Conservation (phyloP, 2,329 filamentous ascomycete species). For the Talaromyces islandicus region DNA sequence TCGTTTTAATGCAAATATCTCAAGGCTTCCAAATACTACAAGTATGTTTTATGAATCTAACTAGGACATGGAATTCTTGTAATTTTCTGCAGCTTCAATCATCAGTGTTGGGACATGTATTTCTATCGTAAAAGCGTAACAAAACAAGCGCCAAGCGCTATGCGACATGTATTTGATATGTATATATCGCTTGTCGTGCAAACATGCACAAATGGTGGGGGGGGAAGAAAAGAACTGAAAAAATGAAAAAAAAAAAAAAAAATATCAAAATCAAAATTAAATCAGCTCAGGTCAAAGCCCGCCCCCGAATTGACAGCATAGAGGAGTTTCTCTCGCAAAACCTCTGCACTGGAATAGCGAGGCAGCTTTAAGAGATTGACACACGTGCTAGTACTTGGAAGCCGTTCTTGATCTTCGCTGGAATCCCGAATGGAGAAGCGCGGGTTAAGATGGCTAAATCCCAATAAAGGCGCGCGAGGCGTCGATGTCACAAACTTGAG, state of each 20-base stretch:
- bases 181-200: neutral
- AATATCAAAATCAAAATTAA: neutral
- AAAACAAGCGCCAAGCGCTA: conserved; percentile 23
- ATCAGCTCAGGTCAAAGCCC: conserved; percentile 69
- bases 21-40: too few relatives aligned
- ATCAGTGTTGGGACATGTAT: neutral
- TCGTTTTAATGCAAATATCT: neutral
- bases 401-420: conserved; percentile 65
- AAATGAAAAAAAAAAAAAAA: neutral
- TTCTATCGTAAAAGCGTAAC: neutral
- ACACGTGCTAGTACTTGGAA: conserved; percentile 93
- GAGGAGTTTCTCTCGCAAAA: conserved; percentile 71
- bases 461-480: conserved; percentile 79
- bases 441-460: conserved; percentile 80
- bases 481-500: conserved; percentile 95
- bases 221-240: too few relatives aligned
- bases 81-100: neutral
- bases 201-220: neutral
- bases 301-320: conserved; percentile 87
- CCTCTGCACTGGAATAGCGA: conserved; percentile 61
- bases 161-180: conserved; percentile 16
- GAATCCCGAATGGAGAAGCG: conserved; percentile 85
- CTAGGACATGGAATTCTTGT: too few relatives aligned
- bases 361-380: conserved; percentile 93
- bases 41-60: too few relatives aligned